Base-by-base conservation (phyloP, 2,329 filamentous ascomycete genomes). In the Endocalyx cinctus region DNA sequence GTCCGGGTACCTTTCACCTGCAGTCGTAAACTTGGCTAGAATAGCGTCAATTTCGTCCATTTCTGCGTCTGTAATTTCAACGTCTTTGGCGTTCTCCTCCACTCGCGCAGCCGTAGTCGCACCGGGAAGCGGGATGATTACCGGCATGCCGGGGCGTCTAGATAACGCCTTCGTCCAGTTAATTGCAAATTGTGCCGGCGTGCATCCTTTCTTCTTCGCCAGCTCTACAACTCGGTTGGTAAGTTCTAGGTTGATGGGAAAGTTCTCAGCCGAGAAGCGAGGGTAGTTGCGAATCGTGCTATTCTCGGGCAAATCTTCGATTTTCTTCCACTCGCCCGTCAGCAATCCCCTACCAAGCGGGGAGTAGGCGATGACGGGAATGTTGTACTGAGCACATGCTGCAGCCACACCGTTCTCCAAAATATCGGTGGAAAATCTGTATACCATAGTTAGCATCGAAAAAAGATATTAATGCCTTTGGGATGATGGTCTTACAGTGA, bases 291-390 rank as follows among this genome's bases (percentile, higher is more conserved):
- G 60, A 15, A 69, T 57, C 25, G 64, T 47, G 49, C 77, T 72
- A 23, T 64, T 64, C 28, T 73, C 59, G 4, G 69, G 67, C 23
- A 85, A 58, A 45, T 85, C 81, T 2, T 71, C 64, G 2, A 48
- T 41, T 6, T 54, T 63, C 49, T 66, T 70, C 47, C 75, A 62
- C 41, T 69, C 53, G 1, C 74, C 73, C 0, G 72, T 72, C 37
- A 80, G 55, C 60, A 80, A 70, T 0, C 75, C 75, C 2, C 51
- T 42, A 5, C 83, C 79, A 0, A 88, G 65, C 1, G 85, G 84
- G 27, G 80, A 82, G 59, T 87, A 89, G 1, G 81, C 82, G 22
- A 87, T 60, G 29, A 89, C 62, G 0, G 82, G 79, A 39, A 90
- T 87, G 29, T 68, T 63, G 28, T 83, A 58, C 52, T 89, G 70